Evolutionary conservation across 192 early-diverging fungal species (phyloP).

Genomic region (Piromyces sp.): DNA sequence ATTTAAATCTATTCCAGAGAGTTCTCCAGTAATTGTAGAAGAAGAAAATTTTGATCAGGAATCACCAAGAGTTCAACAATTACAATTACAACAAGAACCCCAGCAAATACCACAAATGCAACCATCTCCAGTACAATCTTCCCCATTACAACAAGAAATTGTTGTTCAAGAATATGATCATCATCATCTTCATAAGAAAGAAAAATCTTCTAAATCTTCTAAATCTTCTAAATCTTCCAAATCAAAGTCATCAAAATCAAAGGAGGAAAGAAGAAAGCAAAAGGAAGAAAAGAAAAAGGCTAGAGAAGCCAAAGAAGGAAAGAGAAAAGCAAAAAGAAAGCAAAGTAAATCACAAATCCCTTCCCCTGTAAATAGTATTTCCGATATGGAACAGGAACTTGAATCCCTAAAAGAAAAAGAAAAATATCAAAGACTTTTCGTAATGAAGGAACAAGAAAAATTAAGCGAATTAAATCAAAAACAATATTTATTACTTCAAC

Average conservation of each 20-base stretch:
- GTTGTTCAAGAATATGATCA: background rate
- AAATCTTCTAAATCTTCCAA: background rate
- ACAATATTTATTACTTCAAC: background rate
- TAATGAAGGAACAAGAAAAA: background rate
- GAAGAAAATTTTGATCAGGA: too few relatives aligned
- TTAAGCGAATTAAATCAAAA: background rate
- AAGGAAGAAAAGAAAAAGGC: background rate
- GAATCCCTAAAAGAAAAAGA: background rate
- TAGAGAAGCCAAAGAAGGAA: background rate
- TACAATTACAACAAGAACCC: too few relatives aligned
- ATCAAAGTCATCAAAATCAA: background rate
- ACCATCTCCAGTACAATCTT: too few relatives aligned
- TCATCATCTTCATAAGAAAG: background rate
- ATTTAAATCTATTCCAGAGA: background rate
- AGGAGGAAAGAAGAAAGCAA: background rate
- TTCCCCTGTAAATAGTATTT: background rate
- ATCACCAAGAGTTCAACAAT: too few relatives aligned
- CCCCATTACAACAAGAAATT: background rate
- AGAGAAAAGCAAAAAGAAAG: background rate
- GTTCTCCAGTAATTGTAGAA: background rate
- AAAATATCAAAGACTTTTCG: background rate
- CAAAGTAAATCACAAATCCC: too few relatives aligned
- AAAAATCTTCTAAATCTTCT: background rate
- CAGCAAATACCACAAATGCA: too few relatives aligned
- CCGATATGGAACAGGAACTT: background rate